Percentiles rank a stretch among this genome's conserved stretches.
phyloP scores from a whole-genome alignment of 768 basidiomycete genomes.

The Gloeopeniophorella convolvens region DNA sequence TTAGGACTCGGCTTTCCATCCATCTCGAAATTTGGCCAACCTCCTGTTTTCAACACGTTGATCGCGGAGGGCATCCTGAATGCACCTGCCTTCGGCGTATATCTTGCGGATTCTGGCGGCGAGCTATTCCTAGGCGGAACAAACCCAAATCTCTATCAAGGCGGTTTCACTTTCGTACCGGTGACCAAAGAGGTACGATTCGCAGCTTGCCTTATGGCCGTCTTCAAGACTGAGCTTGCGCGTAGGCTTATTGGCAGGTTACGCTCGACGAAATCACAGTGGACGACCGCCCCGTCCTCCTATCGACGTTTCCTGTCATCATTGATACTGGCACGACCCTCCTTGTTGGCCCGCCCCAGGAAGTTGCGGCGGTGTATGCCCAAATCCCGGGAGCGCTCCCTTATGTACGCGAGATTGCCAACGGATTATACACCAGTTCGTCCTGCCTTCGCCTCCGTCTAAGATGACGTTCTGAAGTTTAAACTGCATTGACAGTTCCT shows the following conservation, averaged over 20 bases:
- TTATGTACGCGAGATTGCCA: neutral
- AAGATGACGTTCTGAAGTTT: neutral
- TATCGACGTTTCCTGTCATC: constrained; percentile 18
- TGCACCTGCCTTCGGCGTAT: constrained; percentile 33
- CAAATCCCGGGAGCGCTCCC: neutral
- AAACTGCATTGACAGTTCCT: neutral
- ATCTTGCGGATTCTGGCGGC: constrained; percentile 33
- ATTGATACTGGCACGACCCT: constrained; percentile 30
- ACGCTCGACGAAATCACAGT: constrained; percentile 23
- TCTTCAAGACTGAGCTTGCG: constrained; percentile 1
- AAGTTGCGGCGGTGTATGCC: neutral
- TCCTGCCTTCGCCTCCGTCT: neutral
- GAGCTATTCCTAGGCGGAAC: constrained; percentile 35
- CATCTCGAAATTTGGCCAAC: constrained; percentile 24
- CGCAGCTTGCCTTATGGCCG: neutral
- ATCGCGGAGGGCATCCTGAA: constrained; percentile 19
- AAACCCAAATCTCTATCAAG: constrained; percentile 34
- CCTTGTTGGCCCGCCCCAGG: constrained; percentile 20
- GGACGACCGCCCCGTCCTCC: constrained; percentile 15
- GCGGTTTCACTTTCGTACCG: constrained; percentile 28
- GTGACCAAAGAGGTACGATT: constrained; percentile 13
- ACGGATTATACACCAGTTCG: neutral
- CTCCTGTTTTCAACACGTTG: constrained; percentile 28
- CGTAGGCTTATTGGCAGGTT: constrained; percentile 33
- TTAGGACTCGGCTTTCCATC: constrained; percentile 29